These are phyloP conservation scores for Rhizomucor miehei DNA, from an alignment of 371 early-diverging fungal genomes.

Conservation along the genomic window DNA sequence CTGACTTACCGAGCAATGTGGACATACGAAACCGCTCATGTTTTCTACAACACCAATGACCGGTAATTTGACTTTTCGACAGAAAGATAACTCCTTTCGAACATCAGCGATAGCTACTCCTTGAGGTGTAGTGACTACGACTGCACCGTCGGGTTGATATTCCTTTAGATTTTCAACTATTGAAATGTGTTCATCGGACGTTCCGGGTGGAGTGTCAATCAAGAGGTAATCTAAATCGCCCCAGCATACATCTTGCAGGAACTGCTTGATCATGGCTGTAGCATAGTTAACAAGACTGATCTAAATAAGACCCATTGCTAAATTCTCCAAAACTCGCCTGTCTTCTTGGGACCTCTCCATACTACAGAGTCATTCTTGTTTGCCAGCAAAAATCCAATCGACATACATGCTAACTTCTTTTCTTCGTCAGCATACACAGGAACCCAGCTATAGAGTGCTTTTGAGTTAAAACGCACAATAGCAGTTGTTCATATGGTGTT, in stretches of 20 bases:
- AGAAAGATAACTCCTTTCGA: conserved; percentile 84
- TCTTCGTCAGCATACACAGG: conserved; percentile 86
- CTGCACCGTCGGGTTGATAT: conserved; percentile 76
- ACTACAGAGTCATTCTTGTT: conserved; percentile 85
- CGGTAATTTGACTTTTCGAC: conserved; percentile 72
- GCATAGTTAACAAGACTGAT: neutral
- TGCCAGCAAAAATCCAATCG: conserved; percentile 86
- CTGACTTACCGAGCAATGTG: conserved; percentile 72
- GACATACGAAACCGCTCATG: conserved; percentile 92
- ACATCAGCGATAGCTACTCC: conserved; percentile 85
- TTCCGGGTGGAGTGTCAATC: conserved; percentile 96
- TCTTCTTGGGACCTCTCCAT: conserved; percentile 96
- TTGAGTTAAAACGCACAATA: too few relatives aligned
- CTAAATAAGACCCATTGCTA: neutral
- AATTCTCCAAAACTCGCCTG: conserved; percentile 54
- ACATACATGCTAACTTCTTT: conserved; percentile 69
- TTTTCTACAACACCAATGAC: conserved; percentile 93
- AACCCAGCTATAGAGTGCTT: conserved; percentile 69
- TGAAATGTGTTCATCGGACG: conserved; percentile 93
- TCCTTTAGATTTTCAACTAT: conserved; percentile 74
- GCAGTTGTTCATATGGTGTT: too few relatives aligned
- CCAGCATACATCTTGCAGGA: conserved; percentile 88
- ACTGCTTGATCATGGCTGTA: conserved; percentile 87
- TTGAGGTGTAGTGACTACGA: conserved; percentile 94
- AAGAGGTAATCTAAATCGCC: conserved; percentile 86